phyloP scores from a whole-genome alignment of 768 basidiomycete species.

The Tulasnella sp. region DNA sequence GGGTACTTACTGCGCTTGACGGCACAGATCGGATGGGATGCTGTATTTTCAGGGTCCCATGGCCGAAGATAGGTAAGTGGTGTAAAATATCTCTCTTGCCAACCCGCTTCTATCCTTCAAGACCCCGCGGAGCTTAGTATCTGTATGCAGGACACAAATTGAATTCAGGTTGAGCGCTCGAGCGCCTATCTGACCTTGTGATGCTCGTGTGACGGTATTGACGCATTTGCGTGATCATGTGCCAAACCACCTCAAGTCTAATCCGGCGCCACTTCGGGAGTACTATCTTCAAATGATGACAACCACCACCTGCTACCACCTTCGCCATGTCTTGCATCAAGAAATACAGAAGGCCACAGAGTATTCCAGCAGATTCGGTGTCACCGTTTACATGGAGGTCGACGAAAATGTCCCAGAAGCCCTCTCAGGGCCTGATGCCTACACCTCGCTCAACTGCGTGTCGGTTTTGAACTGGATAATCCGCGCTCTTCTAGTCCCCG shows the following conservation, averaged over 20 bases:
- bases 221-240: background rate
- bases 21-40: too few species aligned
- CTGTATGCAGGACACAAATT: too few species aligned
- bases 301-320: background rate
- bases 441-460: background rate
- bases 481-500: background rate
- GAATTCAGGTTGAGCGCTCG: too few species aligned
- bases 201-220: too few species aligned
- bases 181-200: too few species aligned
- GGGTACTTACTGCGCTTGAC: too few species aligned
- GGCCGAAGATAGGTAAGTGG: too few species aligned
- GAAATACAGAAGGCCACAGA: background rate
- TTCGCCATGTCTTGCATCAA: background rate
- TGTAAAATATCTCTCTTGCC: too few species aligned
- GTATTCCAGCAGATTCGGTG: background rate
- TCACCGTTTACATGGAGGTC: background rate
- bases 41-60: too few species aligned
- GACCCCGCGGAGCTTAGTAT: too few species aligned
- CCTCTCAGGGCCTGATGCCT: background rate
- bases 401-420: background rate
- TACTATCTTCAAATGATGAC: background rate
- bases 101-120: too few species aligned
- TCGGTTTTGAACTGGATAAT: background rate
- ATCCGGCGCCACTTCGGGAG: background rate
- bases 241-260: background rate